phyloP scores from a whole-genome alignment of 148 eudicot genomes.

The Oxyria digyna region DNA sequence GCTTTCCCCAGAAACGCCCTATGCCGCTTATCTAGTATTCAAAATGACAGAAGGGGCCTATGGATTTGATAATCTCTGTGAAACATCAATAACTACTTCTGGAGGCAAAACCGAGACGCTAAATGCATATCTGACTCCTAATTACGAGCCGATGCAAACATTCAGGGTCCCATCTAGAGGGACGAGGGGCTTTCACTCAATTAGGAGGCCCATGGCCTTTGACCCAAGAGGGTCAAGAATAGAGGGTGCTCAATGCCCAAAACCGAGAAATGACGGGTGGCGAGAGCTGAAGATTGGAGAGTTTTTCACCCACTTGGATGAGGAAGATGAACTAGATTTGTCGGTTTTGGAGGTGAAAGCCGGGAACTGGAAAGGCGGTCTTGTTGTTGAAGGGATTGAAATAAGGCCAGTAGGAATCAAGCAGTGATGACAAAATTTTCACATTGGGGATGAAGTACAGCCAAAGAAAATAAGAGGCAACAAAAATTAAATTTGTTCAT shows the following conservation, averaged over 20 bases:
- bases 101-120: conserved; percentile 21
- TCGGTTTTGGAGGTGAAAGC: conserved; percentile 25
- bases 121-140: conserved; percentile 9
- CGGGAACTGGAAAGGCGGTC: conserved; percentile 37
- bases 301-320: conserved; percentile 16
- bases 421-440: background rate
- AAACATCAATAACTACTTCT: conserved; percentile 14
- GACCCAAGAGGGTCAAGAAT: background rate
- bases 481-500: background rate
- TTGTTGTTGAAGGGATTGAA: conserved; percentile 57
- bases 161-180: background rate
- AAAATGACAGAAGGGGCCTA: conserved; percentile 18
- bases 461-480: background rate
- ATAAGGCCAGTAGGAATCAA: conserved; percentile 26
- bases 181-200: background rate
- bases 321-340: conserved; percentile 36
- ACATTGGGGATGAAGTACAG: background rate
- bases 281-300: conserved; percentile 48
- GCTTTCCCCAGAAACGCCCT: conserved; percentile 35
- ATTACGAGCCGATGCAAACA: background rate
- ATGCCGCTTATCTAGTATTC: conserved; percentile 43
- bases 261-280: conserved; percentile 52
- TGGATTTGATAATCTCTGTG: conserved; percentile 30
- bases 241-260: conserved; percentile 18
- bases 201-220: background rate